Conservation (phyloP, 2,329 filamentous ascomycete species). For the Aspergillus tanneri region DNA sequence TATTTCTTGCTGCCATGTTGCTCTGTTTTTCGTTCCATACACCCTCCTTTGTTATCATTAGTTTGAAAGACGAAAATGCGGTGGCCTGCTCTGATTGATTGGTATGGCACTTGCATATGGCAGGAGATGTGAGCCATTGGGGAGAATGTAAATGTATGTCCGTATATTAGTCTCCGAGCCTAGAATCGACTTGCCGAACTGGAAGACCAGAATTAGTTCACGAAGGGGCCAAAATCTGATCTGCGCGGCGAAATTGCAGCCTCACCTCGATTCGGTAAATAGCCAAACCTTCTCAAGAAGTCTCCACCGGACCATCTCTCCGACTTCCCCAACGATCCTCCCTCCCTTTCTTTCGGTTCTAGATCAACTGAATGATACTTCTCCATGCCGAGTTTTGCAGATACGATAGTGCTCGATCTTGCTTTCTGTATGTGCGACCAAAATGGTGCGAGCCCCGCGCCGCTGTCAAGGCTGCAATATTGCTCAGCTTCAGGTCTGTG, state of each 20-base stretch:
- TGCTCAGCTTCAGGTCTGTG: conserved; percentile 18
- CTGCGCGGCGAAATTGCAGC: too few species aligned
- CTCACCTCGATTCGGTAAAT: background rate
- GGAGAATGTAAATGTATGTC: background rate
- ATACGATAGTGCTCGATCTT: conserved; percentile 8
- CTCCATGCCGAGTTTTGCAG: conserved; percentile 13
- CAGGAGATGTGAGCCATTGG: background rate
- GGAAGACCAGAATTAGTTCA: too few species aligned
- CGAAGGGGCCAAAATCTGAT: background rate
- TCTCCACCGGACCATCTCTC: background rate
- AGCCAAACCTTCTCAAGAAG: background rate
- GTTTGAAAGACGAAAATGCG: background rate
- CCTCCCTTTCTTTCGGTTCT: background rate
- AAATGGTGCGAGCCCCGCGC: conserved; percentile 35
- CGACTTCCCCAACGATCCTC: background rate
- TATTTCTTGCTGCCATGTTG: background rate
- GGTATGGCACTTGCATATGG: background rate
- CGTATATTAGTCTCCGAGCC: too few species aligned
- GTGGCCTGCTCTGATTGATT: conserved; percentile 1
- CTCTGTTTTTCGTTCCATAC: background rate
- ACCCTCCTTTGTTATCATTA: background rate
- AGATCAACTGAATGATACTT: background rate
- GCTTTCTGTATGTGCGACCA: conserved; percentile 18
- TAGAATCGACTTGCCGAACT: too few species aligned
- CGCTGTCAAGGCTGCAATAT: conserved; percentile 25